A percentile compares a stretch with the other conserved stretches of the same genome.
Conservation (phyloP, 2,329 filamentous ascomycete species). For the Piedraia hortae region DNA sequence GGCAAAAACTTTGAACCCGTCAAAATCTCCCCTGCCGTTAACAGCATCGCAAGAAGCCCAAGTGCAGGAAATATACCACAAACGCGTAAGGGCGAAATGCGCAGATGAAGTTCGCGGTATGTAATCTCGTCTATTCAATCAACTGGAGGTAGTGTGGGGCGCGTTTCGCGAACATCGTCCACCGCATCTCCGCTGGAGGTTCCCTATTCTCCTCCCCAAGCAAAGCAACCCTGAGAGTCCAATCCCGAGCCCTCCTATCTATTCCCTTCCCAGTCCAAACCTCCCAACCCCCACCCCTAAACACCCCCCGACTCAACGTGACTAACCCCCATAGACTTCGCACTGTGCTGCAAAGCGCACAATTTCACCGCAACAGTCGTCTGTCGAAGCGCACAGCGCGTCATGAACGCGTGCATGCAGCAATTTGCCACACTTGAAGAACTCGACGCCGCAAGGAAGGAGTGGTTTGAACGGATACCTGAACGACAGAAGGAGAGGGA, state of each 20-base stretch:
- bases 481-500: slow-evolving; percentile 42
- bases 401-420: slow-evolving; percentile 90
- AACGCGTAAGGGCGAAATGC: slow-evolving; percentile 49
- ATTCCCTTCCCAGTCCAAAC: background rate
- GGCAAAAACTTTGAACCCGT: no score
- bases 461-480: slow-evolving; percentile 65
- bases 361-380: slow-evolving; percentile 72
- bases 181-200: no score
- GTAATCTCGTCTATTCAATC: slow-evolving; percentile 1
- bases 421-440: slow-evolving; percentile 57
- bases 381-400: slow-evolving; percentile 50
- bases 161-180: no score
- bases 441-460: slow-evolving; percentile 65
- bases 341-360: slow-evolving; percentile 60
- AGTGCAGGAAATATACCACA: slow-evolving; percentile 55
- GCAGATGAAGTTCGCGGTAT: slow-evolving; percentile 26
- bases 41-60: slow-evolving; percentile 59
- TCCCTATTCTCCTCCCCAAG: no score
- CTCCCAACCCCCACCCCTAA: background rate
- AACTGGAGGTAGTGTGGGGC: background rate
- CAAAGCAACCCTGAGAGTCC: background rate
- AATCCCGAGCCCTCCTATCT: background rate
- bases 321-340: slow-evolving; percentile 39
- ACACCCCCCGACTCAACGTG: no score
- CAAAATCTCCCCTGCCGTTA: slow-evolving; percentile 37